Evolutionary conservation across 805 yeast species (phyloP), one percentile per base, ranked within the genome.

Genomic region (Ogataea thermomethanolica): DNA sequence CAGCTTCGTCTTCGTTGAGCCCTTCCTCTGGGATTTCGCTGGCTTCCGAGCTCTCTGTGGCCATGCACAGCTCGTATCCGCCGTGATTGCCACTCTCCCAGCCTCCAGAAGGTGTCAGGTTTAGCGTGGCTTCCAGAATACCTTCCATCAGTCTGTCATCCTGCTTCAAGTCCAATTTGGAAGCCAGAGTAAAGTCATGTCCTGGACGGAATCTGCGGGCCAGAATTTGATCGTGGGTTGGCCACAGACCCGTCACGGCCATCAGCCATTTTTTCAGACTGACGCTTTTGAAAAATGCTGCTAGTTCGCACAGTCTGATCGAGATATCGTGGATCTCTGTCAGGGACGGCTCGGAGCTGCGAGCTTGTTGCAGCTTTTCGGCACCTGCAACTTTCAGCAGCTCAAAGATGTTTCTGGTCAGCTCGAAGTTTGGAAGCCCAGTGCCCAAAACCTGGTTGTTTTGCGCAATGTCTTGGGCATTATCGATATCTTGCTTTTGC

Each of bases 151-250:
- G 67, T 11, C 15, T 22, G 4, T 41, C 34, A 21, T 69, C 64
- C 20, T 53, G 55, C 12, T 42, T 44, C 1, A 44, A 54, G 20
- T 51, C 67, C 41, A 54, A 51, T 51, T 45, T 72, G 1, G 98
- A 86, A 0, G 99, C 99, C 32, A 93, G 66, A 3, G 91, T 90
- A 62, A 86, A 93, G 61, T 93, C 99, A 22, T 78, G 81, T 3
- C 98, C 99, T 1, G 96, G 99, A 53, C 99, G 77, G 66, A 93
- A 93, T 48, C 97, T 71, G 55, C 99, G 74, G 7, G 86, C 74
- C 20, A 90, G 58, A 1, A 84, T 66, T 50, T 83, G 86, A 48
- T 84, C 85, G 35, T 81, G 73, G 3, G 78, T 65, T 7, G 84
- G 78, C 2, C 74, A 61, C 39, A 88, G 55, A 11, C 79, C 74